These are phyloP conservation scores for Labyrinthula sp. DNA, from an alignment of 352 stramenopile species.

Conservation along the genomic window DNA sequence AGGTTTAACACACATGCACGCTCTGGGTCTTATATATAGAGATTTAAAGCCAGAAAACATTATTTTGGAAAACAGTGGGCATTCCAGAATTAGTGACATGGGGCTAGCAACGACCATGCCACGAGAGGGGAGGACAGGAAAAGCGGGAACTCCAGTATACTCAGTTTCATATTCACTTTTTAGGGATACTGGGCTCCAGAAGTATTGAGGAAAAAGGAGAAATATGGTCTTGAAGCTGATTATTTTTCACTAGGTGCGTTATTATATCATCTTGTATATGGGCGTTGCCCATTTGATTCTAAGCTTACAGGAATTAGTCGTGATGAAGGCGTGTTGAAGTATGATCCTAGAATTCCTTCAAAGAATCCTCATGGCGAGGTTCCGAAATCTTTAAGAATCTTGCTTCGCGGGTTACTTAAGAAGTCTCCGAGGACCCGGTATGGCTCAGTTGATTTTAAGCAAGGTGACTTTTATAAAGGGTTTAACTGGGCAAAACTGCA, in stretches of 20 bases:
- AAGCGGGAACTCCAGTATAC: constrained; percentile 11
- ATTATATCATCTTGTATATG: constrained; percentile 85
- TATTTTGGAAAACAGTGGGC: constrained; percentile 70
- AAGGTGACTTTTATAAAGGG: constrained; percentile 50
- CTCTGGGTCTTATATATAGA: constrained; percentile 51
- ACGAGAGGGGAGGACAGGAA: constrained; percentile 28
- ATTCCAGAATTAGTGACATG: constrained; percentile 82
- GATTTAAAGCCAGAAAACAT: constrained; percentile 71
- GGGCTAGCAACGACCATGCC: constrained; percentile 64
- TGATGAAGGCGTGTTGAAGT: constrained; percentile 52
- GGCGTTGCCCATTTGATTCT: constrained; percentile 85
- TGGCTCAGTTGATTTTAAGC: constrained; percentile 46
- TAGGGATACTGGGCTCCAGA: constrained; percentile 86
- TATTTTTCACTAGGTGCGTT: constrained; percentile 92
- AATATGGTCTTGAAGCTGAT: constrained; percentile 79
- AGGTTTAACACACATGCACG: constrained; percentile 28
- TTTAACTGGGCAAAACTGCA: constrained; percentile 48
- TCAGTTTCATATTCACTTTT: no score
- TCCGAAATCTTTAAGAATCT: constrained; percentile 45
- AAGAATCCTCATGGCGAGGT: constrained; percentile 53
- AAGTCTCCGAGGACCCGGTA: constrained; percentile 45
- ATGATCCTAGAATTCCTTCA: constrained; percentile 36
- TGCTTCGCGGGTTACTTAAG: constrained; percentile 49
- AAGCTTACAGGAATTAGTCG: constrained; percentile 68
- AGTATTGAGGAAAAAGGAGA: constrained; percentile 72